Conservation (phyloP, 1,284 basidiomycete genomes). For the Fomitopsis pinicola region DNA sequence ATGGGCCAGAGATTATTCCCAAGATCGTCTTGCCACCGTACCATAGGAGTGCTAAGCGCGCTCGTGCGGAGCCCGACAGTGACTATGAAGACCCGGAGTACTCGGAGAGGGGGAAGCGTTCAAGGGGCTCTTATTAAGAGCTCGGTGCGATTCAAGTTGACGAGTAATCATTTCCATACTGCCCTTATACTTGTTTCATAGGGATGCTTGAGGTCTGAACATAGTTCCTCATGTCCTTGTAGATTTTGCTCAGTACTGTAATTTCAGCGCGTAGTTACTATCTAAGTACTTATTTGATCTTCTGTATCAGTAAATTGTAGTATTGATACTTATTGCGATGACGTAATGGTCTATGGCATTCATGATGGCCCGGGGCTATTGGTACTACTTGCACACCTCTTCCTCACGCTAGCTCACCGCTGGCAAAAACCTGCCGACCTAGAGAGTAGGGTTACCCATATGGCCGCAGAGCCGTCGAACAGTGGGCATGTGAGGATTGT, state of each 20-base stretch:
- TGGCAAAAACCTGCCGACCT: not conserved
- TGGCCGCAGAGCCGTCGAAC: conserved; percentile 9
- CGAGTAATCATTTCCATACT: not conserved
- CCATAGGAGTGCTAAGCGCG: not conserved
- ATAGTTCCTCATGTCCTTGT: no score
- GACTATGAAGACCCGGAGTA: not conserved
- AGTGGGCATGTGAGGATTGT: conserved; percentile 44
- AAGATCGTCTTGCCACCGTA: not conserved
- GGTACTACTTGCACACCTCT: not conserved
- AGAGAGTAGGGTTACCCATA: not conserved
- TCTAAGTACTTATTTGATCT: no score
- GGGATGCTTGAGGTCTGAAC: no score
- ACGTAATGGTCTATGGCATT: no score
- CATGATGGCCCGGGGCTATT: no score
- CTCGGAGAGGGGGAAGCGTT: not conserved
- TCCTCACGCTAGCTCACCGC: not conserved
- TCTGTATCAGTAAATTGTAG: no score
- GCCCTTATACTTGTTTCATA: not conserved
- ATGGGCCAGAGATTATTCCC: not conserved
- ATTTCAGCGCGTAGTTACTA: no score
- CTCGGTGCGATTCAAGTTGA: not conserved
- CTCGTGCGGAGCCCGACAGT: not conserved
- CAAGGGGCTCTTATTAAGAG: not conserved
- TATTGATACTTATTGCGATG: no score
- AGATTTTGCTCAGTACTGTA: no score